Conservation (phyloP, 148 eudicot genomes). For the Dysphania ambrosioides region DNA sequence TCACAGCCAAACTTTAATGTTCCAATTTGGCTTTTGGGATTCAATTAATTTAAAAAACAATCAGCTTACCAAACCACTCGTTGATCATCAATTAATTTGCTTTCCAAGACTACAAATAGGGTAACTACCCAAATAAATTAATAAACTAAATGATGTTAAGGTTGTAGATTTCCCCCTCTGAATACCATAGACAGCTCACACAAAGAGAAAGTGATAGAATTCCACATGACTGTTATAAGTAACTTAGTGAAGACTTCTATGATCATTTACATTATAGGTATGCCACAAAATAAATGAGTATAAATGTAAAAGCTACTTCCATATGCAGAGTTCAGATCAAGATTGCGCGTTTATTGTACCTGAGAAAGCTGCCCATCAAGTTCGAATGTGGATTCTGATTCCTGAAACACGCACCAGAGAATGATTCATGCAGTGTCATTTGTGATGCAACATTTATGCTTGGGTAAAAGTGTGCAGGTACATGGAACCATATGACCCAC, state of each 20-base stretch:
- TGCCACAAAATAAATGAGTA: neutral
- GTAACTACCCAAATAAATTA: neutral
- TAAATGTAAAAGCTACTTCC: conserved; percentile 2
- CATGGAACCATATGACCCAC: conserved; percentile 1
- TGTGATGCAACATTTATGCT: neutral
- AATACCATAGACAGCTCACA: neutral
- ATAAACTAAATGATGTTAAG: neutral
- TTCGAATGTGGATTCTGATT: conserved; percentile 19
- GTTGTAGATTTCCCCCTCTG: neutral
- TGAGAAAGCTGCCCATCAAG: conserved; percentile 9
- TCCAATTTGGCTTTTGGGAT: neutral
- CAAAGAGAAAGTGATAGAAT: neutral
- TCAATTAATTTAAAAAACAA: neutral
- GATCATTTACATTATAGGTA: neutral
- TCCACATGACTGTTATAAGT: neutral
- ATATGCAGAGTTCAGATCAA: neutral
- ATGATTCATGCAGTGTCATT: neutral
- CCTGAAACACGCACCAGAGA: conserved; percentile 21
- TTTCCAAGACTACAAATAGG: neutral
- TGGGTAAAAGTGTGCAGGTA: neutral
- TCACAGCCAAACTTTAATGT: neutral
- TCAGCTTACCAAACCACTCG: neutral
- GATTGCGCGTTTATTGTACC: conserved; percentile 18
- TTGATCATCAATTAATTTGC: neutral
- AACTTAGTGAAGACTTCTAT: neutral